Evolutionary conservation across 1,139 yeast species (phyloP), one percentile per base, ranked within the genome.

Genomic region (Pichia inconspicua): DNA sequence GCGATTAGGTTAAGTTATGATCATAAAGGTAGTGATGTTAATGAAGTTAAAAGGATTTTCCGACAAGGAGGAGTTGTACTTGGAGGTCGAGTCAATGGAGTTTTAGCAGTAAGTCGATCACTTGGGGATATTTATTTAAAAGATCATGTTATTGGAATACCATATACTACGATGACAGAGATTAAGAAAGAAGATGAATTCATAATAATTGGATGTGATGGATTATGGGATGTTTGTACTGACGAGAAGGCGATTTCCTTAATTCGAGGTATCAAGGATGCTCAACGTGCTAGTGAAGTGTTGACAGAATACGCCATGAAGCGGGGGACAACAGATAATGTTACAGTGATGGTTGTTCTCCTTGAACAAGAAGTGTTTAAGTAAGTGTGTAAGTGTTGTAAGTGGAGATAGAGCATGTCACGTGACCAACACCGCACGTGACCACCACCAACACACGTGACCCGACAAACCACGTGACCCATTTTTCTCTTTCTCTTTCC

Each of bases 51-150:
- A 55, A 74, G 98, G 54, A 83, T 92, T 19, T 76, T 79, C 48
- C 75, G 80, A 45, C 73, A 78, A 5, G 98, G 98, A 2, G 98
- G 98, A 0, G 68, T 92, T 36, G 79, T 92, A 50, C 77, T 94
- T 77, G 88, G 88, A 59, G 85, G 88, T 57, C 75, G 99, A 56
- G 98, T 92, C 37, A 92, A 90, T 64, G 98, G 98, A 6, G 90
- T 94, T 62, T 73, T 94, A 48, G 97, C 98, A 0, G 96, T 92
- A 17, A 88, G 97, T 2, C 72, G 99, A 53, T 84, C 97, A 2
- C 72, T 92, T 40, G 99, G 98, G n/a, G 98, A 92, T 65, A 75
- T 84, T 19, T 90, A 88, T 66, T 84, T 92, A 81, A 95, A 94
- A 64, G 86, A 82, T 48, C 72, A 87, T 52, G 97, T 92, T 22